Conservation (phyloP, 2,329 filamentous ascomycete species). For the Fusarium temperatum region DNA sequence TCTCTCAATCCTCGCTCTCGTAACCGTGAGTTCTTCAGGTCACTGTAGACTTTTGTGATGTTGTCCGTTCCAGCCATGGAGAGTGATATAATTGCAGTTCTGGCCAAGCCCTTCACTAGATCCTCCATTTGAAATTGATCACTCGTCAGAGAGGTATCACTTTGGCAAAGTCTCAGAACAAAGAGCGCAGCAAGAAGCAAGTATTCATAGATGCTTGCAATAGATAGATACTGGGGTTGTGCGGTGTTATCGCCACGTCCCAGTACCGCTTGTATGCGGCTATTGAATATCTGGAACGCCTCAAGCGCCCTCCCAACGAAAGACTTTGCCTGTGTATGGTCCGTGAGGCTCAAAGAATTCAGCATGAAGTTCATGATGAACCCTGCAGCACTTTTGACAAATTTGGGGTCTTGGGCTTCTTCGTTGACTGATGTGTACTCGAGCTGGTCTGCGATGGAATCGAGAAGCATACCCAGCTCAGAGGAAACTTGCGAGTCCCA, state of each 20-base stretch:
- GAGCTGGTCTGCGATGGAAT: constrained; percentile 64
- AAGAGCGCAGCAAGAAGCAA: constrained; percentile 48
- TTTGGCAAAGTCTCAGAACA: constrained; percentile 55
- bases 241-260: not conserved
- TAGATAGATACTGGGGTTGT: constrained; percentile 3
- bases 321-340: constrained; percentile 47
- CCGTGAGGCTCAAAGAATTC: constrained; percentile 52
- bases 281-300: constrained; percentile 52
- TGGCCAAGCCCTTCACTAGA: constrained; percentile 55
- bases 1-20: constrained; percentile 63
- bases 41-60: constrained; percentile 57
- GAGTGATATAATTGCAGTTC: constrained; percentile 52
- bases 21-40: constrained; percentile 55
- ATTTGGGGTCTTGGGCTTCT: constrained; percentile 14
- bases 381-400: constrained; percentile 46
- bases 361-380: constrained; percentile 62
- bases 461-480: constrained; percentile 68
- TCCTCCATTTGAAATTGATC: constrained; percentile 59
- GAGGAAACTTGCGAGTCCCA: constrained; percentile 69
- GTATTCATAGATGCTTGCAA: constrained; percentile 43
- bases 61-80: constrained; percentile 53
- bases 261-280: constrained; percentile 40
- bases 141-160: constrained; percentile 42
- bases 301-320: constrained; percentile 57
- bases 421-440: constrained; percentile 19